Evolutionary conservation across 305 asterid genomes (phyloP).

Genomic region (Salvia sclarea): DNA sequence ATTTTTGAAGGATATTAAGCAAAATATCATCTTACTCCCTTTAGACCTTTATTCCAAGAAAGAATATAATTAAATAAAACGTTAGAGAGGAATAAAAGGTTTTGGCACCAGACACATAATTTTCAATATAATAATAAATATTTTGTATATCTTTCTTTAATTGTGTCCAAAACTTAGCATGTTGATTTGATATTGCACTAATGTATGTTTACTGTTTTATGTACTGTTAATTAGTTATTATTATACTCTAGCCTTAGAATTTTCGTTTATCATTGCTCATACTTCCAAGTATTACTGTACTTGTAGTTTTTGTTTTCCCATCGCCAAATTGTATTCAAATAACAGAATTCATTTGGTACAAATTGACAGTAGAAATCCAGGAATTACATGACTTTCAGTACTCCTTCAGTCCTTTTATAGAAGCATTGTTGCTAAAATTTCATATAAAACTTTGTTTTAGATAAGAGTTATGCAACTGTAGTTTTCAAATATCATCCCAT

Average conservation of each 20-base stretch:
- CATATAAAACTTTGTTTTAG: too few species aligned
- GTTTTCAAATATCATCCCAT: too few species aligned
- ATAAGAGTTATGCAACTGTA: too few species aligned
- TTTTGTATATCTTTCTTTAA: neutral
- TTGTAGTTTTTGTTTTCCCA: neutral
- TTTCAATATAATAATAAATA: neutral
- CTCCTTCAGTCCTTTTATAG: too few species aligned
- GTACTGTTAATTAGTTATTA: neutral
- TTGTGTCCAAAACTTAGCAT: neutral
- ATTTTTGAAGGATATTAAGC: neutral
- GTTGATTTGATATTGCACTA: too few species aligned
- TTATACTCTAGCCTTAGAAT: neutral
- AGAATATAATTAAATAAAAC: neutral
- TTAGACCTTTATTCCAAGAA: neutral
- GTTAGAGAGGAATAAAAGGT: neutral
- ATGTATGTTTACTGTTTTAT: neutral
- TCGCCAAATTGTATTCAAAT: neutral
- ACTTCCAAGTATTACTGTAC: neutral
- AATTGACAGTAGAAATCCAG: neutral
- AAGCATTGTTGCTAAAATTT: too few species aligned
- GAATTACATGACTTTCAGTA: too few species aligned
- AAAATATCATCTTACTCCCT: neutral
- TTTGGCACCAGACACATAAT: neutral
- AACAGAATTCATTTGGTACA: neutral
- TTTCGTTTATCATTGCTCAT: neutral